phyloP scores from a whole-genome alignment of 148 eudicot genomes.

The Rhododendron ferrugineum region DNA sequence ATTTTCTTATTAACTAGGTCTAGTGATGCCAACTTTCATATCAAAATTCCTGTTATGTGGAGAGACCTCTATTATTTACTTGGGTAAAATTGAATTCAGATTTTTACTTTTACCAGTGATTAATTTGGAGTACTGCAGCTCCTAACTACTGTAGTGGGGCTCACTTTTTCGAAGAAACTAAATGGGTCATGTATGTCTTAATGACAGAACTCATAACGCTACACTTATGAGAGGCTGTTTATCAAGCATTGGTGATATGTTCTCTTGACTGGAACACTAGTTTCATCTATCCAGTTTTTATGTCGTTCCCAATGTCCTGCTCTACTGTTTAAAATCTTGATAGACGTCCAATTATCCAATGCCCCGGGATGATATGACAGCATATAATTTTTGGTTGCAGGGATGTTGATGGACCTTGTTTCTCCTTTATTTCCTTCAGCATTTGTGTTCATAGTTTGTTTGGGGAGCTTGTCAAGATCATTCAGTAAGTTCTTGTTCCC shows the following conservation, averaged over 20 bases:
- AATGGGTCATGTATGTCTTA: background rate
- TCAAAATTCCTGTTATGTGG: background rate
- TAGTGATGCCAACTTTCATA: background rate
- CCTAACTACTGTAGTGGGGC: background rate
- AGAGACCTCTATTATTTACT: background rate
- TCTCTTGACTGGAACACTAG: background rate
- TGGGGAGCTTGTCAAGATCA: constrained; percentile 95
- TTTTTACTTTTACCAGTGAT: background rate
- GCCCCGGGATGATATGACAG: background rate
- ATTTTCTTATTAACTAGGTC: background rate
- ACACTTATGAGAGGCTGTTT: background rate
- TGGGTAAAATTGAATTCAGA: background rate
- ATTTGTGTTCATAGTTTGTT: constrained; percentile 80
- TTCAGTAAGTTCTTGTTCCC: constrained; percentile 68
- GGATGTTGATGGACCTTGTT: constrained; percentile 98
- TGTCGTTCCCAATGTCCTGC: background rate
- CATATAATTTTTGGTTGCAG: constrained; percentile 37
- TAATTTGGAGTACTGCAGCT: background rate
- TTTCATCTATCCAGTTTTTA: background rate
- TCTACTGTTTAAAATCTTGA: background rate
- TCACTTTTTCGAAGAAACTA: background rate
- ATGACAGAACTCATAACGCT: background rate
- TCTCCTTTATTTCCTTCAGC: constrained; percentile 98
- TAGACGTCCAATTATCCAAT: background rate
- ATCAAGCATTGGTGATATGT: background rate